Base-by-base conservation (phyloP, 495 filamentous ascomycete species). In the Podospora pseudopauciseta region DNA sequence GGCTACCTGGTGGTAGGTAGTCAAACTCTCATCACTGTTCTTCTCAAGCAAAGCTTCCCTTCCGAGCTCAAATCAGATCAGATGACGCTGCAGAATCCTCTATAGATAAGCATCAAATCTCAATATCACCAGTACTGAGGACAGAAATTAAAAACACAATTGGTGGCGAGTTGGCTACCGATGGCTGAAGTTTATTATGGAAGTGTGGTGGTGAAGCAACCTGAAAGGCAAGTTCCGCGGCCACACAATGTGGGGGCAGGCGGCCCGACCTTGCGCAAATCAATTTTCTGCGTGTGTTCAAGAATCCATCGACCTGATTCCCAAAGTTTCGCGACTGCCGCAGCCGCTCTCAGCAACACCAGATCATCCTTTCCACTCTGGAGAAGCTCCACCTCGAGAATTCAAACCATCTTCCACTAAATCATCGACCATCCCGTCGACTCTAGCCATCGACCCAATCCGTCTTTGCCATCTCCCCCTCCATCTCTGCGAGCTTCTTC, bases 261-360 rank as follows among this genome's bases (percentile, higher is more conserved):
- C 55, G 23, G 55, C 55, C 55, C 55, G 11, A 58, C 6, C n/a
- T 26, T 58, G 26, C 55, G 39, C 39, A 49, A 49, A 11, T 49
- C 55, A 58, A 58, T 20, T 58, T 58, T 58, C 55, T 58, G 55
- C 55, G n/a, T 58, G 55, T 26, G 55, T 49, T 49, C 39, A 58
- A 58, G n/a, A 58, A 58, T 58, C 55, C 55, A 58, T 49, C 39
- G 39, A 49, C 39, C 39, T 49, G 39, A 58, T 58, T 58, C 55
- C 23, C n/a, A 58, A 58, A 58, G 55, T 58, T 58, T 58, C 55
- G 55, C 55, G 55, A 58, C 55, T 58, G 55, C 55, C 18, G 55
- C n/a, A 58, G 23, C n/a, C 55, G n/a, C 55, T 20, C 19, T 58
- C 19, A 58, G 26, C 55, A 19, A 58, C 55, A 19, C 55, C 55